phyloP scores from a whole-genome alignment of 73 alveolate species.

The Paramecium tetraurelia region DNA sequence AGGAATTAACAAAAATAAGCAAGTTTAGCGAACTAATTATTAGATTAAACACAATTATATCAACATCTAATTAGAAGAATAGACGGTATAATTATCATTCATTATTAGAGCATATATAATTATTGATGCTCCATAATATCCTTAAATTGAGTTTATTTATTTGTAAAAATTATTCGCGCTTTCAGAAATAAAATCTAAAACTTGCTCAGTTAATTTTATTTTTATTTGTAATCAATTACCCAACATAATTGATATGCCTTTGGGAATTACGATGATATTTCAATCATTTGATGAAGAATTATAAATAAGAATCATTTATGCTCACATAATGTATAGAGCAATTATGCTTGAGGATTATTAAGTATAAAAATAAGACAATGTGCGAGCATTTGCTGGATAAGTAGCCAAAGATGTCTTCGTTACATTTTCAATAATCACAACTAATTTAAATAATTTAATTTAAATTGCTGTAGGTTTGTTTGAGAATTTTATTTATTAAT shows the following conservation, averaged over 20 bases:
- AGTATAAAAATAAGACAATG: background rate
- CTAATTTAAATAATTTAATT: background rate
- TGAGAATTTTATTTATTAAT: background rate
- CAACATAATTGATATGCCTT: conserved; percentile 20
- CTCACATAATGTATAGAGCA: background rate
- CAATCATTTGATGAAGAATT: background rate
- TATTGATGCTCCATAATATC: conserved; percentile 36
- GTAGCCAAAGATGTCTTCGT: conserved; percentile 9
- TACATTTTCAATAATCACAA: background rate
- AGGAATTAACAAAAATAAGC: background rate
- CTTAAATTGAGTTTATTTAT: background rate
- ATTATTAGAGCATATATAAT: background rate
- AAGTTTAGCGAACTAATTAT: conserved; percentile 19
- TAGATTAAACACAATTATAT: background rate
- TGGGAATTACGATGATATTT: background rate
- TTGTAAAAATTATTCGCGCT: background rate
- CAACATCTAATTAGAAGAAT: background rate
- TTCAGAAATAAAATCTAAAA: background rate
- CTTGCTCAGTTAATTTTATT: background rate
- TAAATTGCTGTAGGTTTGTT: background rate
- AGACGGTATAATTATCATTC: background rate
- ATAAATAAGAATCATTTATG: background rate
- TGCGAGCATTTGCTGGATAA: background rate
- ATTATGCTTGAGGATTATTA: background rate
- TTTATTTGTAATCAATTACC: conserved; percentile 31